Evolutionary conservation across 108 stramenopile species (phyloP).

Genomic region (Conticribra weissflogii): DNA sequence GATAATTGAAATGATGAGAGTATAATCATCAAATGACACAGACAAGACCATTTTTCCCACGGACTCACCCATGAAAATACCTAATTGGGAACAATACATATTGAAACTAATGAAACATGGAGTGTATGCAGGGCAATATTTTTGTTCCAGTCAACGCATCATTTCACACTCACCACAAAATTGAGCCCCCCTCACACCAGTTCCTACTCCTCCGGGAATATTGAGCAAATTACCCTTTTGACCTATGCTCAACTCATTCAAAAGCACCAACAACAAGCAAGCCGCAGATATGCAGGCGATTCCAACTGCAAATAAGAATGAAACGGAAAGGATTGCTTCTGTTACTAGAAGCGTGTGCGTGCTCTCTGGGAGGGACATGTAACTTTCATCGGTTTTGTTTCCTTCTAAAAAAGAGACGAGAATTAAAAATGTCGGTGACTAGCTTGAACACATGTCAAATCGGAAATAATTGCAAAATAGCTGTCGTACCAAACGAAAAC

Average conservation of each 20-base stretch:
- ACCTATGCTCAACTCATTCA: conserved; percentile 1
- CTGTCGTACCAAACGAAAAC: no score
- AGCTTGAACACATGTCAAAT: no score
- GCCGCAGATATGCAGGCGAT: conserved; percentile 7
- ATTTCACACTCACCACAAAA: conserved; percentile 20
- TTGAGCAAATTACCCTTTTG: conserved; percentile 2
- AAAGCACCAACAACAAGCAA: conserved; percentile 10
- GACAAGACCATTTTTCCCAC: no score
- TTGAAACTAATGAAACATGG: neutral
- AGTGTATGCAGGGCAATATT: no score
- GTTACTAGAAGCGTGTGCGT: conserved; percentile 15
- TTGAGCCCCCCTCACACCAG: conserved; percentile 9
- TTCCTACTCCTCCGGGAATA: conserved; percentile 5
- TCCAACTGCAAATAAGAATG: conserved; percentile 6
- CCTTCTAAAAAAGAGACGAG: no score
- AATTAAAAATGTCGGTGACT: no score
- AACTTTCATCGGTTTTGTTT: neutral
- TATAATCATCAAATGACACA: neutral
- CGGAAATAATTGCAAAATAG: neutral
- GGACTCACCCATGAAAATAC: neutral
- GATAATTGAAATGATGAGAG: neutral
- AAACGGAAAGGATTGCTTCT: neutral
- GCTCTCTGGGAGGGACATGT: conserved; percentile 12
- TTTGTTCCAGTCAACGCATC: neutral
- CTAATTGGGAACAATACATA: neutral